A percentile compares a stretch with the other conserved stretches of the same genome.
Conservation (phyloP, 306 rosid species). For the Ammopiptanthus mongolicus region DNA sequence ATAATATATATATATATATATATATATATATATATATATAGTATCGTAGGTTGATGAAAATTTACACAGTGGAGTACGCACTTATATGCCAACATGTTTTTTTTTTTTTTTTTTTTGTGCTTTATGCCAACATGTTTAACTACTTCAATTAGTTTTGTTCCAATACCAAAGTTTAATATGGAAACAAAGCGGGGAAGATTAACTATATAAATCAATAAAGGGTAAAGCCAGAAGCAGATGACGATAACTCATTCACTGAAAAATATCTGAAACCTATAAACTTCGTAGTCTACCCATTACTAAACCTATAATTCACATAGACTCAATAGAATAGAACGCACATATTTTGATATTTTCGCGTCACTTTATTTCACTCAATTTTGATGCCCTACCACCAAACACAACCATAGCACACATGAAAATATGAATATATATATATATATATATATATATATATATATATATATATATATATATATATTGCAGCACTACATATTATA, state of each 20-base stretch:
- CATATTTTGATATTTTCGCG: background rate
- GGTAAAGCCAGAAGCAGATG: background rate
- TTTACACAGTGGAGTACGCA: background rate
- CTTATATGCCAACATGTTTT: too few species aligned
- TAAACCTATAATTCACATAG: background rate
- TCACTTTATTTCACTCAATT: background rate
- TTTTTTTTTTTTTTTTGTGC: too few species aligned
- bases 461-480: background rate
- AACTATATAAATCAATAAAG: background rate
- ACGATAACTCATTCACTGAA: background rate
- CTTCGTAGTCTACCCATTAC: background rate
- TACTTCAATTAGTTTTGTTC: too few species aligned
- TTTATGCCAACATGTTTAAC: too few species aligned
- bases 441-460: too few species aligned
- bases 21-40: too few species aligned
- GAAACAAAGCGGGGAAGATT: too few species aligned
- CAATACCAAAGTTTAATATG: too few species aligned
- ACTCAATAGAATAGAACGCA: background rate
- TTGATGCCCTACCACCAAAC: background rate
- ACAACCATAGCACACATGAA: conserved; percentile 1
- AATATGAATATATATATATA: background rate
- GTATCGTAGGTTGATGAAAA: background rate
- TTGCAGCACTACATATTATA: background rate
- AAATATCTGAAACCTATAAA: background rate
- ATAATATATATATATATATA: too few species aligned